Percentiles rank a stretch among this genome's conserved stretches.
These are phyloP conservation scores for Phlebiopsis flavidoalba DNA, from an alignment of 768 basidiomycete genomes.

Conservation along the genomic window DNA sequence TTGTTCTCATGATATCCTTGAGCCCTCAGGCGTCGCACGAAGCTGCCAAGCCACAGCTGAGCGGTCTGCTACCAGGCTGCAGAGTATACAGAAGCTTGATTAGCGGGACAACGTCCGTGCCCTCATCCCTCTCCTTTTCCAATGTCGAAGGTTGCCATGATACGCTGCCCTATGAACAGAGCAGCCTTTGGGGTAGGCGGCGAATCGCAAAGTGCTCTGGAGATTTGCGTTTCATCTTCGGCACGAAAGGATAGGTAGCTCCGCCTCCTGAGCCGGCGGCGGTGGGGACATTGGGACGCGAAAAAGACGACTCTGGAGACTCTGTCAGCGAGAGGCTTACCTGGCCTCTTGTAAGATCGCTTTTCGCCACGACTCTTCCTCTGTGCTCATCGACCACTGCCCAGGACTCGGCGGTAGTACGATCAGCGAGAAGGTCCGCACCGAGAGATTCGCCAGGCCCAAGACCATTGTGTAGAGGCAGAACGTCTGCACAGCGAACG, in stretches of 20 bases:
- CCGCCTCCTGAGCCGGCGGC: constrained; percentile 9
- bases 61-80: neutral
- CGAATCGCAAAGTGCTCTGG: constrained; percentile 1
- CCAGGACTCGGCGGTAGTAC: constrained; percentile 70
- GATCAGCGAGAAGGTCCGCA: constrained; percentile 70
- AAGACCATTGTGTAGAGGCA: constrained; percentile 61
- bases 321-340: constrained; percentile 71
- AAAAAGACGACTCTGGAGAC: constrained; percentile 39
- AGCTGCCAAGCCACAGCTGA: neutral
- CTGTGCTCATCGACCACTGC: constrained; percentile 45
- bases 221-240: neutral
- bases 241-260: constrained; percentile 4
- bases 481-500: constrained; percentile 75
- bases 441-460: constrained; percentile 73
- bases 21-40: neutral
- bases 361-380: constrained; percentile 71
- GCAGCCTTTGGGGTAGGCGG: constrained; percentile 6
- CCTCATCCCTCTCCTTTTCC: neutral
- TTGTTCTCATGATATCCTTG: neutral
- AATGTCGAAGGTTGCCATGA: constrained; percentile 7
- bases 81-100: constrained; percentile 4
- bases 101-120: constrained; percentile 5
- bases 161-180: constrained; percentile 9
- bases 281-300: constrained; percentile 23
- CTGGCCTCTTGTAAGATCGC: constrained; percentile 70